Percentiles rank a stretch among this genome's conserved stretches.
phyloP scores from a whole-genome alignment of 2,329 filamentous ascomycete genomes.

The Aspergillus sergii region DNA sequence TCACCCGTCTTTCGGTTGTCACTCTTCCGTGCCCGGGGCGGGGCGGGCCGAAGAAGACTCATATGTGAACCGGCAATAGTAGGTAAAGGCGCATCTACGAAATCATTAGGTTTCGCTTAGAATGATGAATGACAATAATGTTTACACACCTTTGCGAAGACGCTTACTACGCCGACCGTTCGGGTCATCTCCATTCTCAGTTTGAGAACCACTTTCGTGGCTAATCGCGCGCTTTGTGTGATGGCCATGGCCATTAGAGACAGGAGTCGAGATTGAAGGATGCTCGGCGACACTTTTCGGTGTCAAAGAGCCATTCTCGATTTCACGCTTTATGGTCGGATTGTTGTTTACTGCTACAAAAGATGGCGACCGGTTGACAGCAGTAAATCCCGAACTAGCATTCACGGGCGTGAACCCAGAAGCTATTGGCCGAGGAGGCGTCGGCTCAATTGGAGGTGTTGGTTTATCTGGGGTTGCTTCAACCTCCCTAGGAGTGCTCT shows the following conservation, averaged over 20 bases:
- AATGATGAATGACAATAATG: conserved; percentile 20
- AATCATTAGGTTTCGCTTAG: neutral
- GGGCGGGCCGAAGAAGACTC: conserved; percentile 85
- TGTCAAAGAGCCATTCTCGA: conserved; percentile 60
- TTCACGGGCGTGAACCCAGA: conserved; percentile 76
- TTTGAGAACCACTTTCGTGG: conserved; percentile 52
- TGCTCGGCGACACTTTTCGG: conserved; percentile 66
- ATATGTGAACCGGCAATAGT: conserved; percentile 96
- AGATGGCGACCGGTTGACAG: conserved; percentile 57
- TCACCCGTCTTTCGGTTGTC: conserved; percentile 61
- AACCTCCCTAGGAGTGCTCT: conserved; percentile 56
- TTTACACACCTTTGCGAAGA: conserved; percentile 73
- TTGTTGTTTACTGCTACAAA: conserved; percentile 46
- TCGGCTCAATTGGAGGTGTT: conserved; percentile 40
- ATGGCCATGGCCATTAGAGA: conserved; percentile 56
- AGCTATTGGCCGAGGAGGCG: conserved; percentile 42
- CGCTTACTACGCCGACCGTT: conserved; percentile 85
- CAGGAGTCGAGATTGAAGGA: conserved; percentile 59
- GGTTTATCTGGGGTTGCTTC: conserved; percentile 36
- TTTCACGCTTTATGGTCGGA: conserved; percentile 53
- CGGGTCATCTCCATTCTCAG: conserved; percentile 61
- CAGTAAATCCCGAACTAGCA: conserved; percentile 57
- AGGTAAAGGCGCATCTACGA: conserved; percentile 57
- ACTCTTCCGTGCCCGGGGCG: conserved; percentile 59
- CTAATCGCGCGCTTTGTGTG: conserved; percentile 78